Base-by-base conservation (phyloP, 257 asterid genomes). In the Gardenia jasminoides region DNA sequence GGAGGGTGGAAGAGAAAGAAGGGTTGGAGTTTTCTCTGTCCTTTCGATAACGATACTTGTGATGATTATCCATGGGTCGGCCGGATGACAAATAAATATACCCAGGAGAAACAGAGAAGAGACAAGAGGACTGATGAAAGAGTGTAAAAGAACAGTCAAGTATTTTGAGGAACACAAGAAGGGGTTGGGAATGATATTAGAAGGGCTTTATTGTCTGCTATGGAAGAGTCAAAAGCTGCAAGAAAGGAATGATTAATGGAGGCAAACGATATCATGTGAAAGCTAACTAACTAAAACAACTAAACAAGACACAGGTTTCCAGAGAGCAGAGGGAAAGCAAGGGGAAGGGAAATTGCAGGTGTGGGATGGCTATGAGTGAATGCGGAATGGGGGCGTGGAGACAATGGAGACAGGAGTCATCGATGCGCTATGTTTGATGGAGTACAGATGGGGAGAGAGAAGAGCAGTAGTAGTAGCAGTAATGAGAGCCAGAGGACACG, bases 1-100 rank as follows among this genome's bases (percentile, higher is more conserved):
- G 96, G 1, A 93, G 88, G 0, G 94, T 83, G 0, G 98, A 93
- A 26, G 97, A 93, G 75, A 92, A 93, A 3, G 98, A 93, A 0
- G 97, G 94, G 28, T 83, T 80, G 28, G 87, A 59, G 43, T 39
- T 41, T 61, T 70, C 41, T 36, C 82, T 54, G 41, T 80, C 79
- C 56, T 72, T 59, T 73, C 79, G 74, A 75, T 77, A 83, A 72
- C 67, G 74, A 79, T 80, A 82, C 75, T 79, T 82, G 52, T 84
- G 36, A 62, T 58, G 24, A 24, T 33, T 24, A 39, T 76, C 79
- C 79, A 76, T 76, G 69, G 69, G 22, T 19, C 39, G 20, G 67
- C 19, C 54, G 66, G 50, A 19, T 74, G 47, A 54, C 66, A 30
- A 2, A 17, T 43, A 36, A 19, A 16, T 75, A 41, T 43, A 44